Conservation (phyloP, 2,329 filamentous ascomycete genomes). For the Lecanicillium sp. region DNA sequence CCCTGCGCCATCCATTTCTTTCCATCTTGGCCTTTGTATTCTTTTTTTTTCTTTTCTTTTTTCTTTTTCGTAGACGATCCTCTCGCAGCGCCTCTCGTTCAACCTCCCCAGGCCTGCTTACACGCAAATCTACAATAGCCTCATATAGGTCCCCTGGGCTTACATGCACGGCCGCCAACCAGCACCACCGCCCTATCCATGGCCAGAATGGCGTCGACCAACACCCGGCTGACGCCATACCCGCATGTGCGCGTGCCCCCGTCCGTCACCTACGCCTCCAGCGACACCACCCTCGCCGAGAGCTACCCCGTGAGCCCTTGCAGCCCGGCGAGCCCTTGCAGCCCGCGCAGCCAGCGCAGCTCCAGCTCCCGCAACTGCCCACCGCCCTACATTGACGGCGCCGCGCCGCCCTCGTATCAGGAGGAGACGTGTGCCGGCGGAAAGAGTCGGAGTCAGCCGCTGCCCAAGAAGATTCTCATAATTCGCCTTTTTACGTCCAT, state of each 20-base stretch:
- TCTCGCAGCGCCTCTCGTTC: too few relatives aligned
- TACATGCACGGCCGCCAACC: too few relatives aligned
- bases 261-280: neutral
- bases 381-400: constrained; percentile 7
- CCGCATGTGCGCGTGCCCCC: neutral
- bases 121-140: too few relatives aligned
- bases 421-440: neutral
- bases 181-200: too few relatives aligned
- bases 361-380: constrained; percentile 3
- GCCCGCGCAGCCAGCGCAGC: neutral
- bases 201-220: neutral
- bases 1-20: too few relatives aligned
- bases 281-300: constrained; percentile 3
- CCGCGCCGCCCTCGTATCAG: constrained; percentile 2
- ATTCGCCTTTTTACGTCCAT: constrained; percentile 6
- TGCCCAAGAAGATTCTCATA: constrained; percentile 3
- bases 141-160: too few relatives aligned
- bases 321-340: too few relatives aligned
- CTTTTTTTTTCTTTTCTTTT: too few relatives aligned
- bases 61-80: too few relatives aligned
- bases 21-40: too few relatives aligned
- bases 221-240: neutral
- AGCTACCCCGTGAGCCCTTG: too few relatives aligned
- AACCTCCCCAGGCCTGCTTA: too few relatives aligned
- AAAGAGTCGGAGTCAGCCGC: constrained; percentile 1